These are phyloP conservation scores for Periconia macrospinosa DNA, from an alignment of 2,329 filamentous ascomycete species.

Conservation along the genomic window DNA sequence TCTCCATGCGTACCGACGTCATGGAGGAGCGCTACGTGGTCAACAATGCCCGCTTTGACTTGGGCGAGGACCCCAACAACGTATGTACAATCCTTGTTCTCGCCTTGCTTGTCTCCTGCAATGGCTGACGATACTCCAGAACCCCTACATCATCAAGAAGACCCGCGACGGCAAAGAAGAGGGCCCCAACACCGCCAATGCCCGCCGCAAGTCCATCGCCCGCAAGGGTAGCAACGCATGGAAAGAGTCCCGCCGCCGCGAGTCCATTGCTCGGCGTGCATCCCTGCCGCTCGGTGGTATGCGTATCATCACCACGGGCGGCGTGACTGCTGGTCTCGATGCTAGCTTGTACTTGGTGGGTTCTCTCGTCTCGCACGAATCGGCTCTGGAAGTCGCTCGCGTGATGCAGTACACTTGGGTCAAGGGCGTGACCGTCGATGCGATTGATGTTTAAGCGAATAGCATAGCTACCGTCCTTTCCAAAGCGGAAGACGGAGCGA, in stretches of 20 bases:
- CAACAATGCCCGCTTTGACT: slow-evolving; percentile 86
- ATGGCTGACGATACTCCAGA: slow-evolving; percentile 54
- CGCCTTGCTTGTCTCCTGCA: not conserved
- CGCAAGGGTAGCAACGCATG: slow-evolving; percentile 83
- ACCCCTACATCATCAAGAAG: slow-evolving; percentile 78
- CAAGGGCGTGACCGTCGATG: slow-evolving; percentile 83
- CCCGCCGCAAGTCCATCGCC: slow-evolving; percentile 50
- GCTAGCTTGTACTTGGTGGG: slow-evolving; percentile 83
- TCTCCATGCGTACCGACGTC: slow-evolving; percentile 78
- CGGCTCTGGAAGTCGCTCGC: slow-evolving; percentile 74
- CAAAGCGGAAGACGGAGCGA: not conserved
- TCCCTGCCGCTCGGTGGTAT: slow-evolving; percentile 70
- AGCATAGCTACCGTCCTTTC: not conserved
- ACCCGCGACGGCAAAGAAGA: slow-evolving; percentile 35
- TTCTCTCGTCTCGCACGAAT: slow-evolving; percentile 76
- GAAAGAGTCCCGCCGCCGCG: slow-evolving; percentile 75
- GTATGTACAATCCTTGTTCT: slow-evolving; percentile 14
- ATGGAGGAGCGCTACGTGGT: slow-evolving; percentile 85
- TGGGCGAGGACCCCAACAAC: slow-evolving; percentile 75
- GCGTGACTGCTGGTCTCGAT: slow-evolving; percentile 78
- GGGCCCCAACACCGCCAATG: slow-evolving; percentile 45
- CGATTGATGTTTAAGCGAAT: slow-evolving; percentile 71
- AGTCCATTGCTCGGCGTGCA: slow-evolving; percentile 77
- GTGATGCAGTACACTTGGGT: slow-evolving; percentile 81
- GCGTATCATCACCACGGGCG: slow-evolving; percentile 78